Percentiles rank a stretch among this genome's conserved stretches.
Evolutionary conservation across 331 rosid genomes (phyloP).

Genomic region (Spiraea crenata): DNA sequence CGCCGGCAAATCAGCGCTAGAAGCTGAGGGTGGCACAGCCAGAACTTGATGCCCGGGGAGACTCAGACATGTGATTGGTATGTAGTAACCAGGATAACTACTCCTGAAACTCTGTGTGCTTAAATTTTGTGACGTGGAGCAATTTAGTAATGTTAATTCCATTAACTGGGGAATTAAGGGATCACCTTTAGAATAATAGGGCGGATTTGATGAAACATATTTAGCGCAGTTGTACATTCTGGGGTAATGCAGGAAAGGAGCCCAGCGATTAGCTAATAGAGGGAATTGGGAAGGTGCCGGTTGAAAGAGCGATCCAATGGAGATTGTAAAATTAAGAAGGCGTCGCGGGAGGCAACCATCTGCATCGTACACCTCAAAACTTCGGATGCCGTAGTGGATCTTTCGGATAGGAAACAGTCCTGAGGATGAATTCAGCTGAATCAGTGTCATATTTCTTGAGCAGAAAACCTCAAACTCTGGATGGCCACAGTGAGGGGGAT

Average conservation of each 20-base stretch:
- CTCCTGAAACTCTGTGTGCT: background rate
- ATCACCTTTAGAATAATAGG: background rate
- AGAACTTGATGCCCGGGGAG: conserved; percentile 8
- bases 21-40: background rate
- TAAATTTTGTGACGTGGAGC: background rate
- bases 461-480: conserved; percentile 13
- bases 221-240: too few species aligned
- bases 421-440: conserved; percentile 4
- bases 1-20: background rate
- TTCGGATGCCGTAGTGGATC: accelerated
- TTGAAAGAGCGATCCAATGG: background rate
- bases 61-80: conserved; percentile 4
- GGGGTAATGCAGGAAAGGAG: too few species aligned
- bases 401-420: background rate
- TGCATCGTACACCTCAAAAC: background rate
- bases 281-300: background rate
- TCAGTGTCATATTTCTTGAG: background rate
- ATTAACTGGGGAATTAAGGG: background rate
- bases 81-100: background rate
- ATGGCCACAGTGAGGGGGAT: conserved; percentile 5
- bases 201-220: too few species aligned
- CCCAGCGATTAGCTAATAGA: too few species aligned
- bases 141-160: background rate
- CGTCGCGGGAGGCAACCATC: conserved; percentile 4
- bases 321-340: background rate